phyloP scores from a whole-genome alignment of 306 rosid species.

The Rosa multiflora region DNA sequence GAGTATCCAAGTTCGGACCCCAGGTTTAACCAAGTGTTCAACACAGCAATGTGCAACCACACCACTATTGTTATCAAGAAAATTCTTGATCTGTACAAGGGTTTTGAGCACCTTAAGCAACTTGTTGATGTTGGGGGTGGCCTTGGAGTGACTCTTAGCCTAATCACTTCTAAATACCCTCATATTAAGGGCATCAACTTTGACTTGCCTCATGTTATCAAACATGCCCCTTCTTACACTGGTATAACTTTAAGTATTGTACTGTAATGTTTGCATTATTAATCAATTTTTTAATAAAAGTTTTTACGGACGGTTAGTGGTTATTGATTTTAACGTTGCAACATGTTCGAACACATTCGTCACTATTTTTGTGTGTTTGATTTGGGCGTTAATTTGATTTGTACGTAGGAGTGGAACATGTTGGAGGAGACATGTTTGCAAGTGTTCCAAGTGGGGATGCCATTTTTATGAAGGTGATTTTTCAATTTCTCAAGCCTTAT shows the following conservation, averaged over 20 bases:
- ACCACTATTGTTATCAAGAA: conserved; percentile 36
- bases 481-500: neutral
- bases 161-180: conserved; percentile 54
- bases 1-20: conserved; percentile 36
- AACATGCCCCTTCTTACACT: conserved; percentile 46
- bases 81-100: conserved; percentile 41
- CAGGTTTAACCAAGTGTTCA: conserved; percentile 42
- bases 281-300: neutral
- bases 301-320: neutral
- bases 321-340: too few species aligned
- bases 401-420: conserved; percentile 30
- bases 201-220: conserved; percentile 46
- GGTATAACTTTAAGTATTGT: conserved; percentile 22
- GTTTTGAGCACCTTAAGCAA: conserved; percentile 35
- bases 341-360: neutral
- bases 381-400: neutral
- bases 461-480: conserved; percentile 30
- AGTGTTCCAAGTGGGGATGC: conserved; percentile 26
- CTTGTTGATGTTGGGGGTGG: conserved; percentile 72
- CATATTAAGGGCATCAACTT: conserved; percentile 44
- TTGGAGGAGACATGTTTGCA: conserved; percentile 38
- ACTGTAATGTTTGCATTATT: neutral
- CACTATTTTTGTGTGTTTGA: neutral
- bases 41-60: conserved; percentile 47
- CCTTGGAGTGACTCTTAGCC: conserved; percentile 39